phyloP scores from a whole-genome alignment of 2,329 filamentous ascomycete genomes.

The Fusarium sp. region DNA sequence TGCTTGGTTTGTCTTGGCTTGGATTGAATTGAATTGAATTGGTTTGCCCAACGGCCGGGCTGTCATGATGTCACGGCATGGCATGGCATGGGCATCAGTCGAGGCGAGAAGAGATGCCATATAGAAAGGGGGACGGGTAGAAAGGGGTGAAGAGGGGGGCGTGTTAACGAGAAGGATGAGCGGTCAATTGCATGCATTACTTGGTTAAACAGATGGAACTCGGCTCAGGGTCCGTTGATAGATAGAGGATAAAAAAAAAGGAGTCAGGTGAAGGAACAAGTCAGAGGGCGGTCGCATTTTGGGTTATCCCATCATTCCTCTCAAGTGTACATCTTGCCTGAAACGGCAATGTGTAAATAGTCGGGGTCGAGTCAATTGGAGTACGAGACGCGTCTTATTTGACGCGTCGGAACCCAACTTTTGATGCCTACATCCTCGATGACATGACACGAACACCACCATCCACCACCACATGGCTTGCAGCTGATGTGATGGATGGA shows the following conservation, averaged over 20 bases:
- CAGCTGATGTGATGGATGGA: background rate
- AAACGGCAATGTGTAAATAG: constrained; percentile 37
- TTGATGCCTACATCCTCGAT: background rate
- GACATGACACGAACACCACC: constrained; percentile 1
- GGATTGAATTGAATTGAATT: constrained; percentile 2
- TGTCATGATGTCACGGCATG: background rate
- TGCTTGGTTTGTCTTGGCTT: background rate
- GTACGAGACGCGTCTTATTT: constrained; percentile 14
- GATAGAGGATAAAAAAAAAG: background rate
- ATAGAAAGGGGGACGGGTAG: background rate
- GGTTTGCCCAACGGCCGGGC: constrained; percentile 2
- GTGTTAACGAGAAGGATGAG: constrained; percentile 11
- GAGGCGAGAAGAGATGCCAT: background rate
- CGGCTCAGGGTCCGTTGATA: background rate
- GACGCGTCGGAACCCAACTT: constrained; percentile 22
- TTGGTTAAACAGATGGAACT: background rate
- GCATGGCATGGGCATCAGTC: background rate
- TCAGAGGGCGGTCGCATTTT: constrained; percentile 28
- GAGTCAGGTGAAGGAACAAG: background rate
- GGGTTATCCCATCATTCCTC: constrained; percentile 31
- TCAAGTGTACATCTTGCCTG: constrained; percentile 23
- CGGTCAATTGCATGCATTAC: constrained; percentile 21
- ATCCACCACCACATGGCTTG: constrained; percentile 1
- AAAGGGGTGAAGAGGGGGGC: background rate
- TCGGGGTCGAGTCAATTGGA: constrained; percentile 5